A percentile compares a stretch with the other conserved stretches of the same genome.
These are phyloP conservation scores for Ophiostoma sp. DNA, from an alignment of 2,329 filamentous ascomycete genomes.

Conservation along the genomic window DNA sequence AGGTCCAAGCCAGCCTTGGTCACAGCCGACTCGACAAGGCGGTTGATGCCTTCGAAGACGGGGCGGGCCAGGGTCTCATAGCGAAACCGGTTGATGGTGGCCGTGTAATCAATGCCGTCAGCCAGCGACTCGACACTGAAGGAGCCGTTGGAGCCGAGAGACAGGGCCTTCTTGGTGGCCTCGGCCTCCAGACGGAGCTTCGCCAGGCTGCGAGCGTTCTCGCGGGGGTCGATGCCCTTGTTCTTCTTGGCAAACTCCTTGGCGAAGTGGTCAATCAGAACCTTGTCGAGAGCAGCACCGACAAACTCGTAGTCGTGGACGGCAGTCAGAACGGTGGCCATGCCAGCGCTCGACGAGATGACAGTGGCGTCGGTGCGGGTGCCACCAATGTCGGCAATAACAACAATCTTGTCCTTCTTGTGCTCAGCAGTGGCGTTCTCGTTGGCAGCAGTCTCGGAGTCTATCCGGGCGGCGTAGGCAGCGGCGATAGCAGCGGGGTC, in stretches of 20 bases:
- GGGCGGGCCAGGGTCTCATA: conserved; percentile 86
- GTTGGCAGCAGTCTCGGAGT: conserved; percentile 78
- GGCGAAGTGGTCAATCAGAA: conserved; percentile 90
- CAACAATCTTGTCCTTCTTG: conserved; percentile 76
- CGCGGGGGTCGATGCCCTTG: conserved; percentile 72
- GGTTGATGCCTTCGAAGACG: conserved; percentile 81
- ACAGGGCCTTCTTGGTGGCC: conserved; percentile 84
- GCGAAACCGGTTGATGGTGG: conserved; percentile 85
- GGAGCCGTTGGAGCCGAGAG: conserved; percentile 77
- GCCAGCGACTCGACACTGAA: conserved; percentile 90
- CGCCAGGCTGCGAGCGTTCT: conserved; percentile 73
- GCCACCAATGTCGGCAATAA: conserved; percentile 89
- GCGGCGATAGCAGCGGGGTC: conserved; percentile 86
- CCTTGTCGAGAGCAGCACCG: conserved; percentile 79
- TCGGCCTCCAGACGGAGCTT: conserved; percentile 92
- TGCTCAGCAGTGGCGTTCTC: conserved; percentile 75
- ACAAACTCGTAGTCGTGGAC: conserved; percentile 93
- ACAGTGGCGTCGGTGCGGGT: conserved; percentile 89
- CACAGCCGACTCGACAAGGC: conserved; percentile 75
- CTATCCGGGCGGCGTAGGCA: conserved; percentile 82
- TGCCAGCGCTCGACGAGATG: conserved; percentile 83
- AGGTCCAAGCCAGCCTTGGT: conserved; percentile 91
- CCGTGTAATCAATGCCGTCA: conserved; percentile 83
- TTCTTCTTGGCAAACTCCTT: conserved; percentile 99
- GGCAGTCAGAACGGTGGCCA: conserved; percentile 92